A percentile compares a stretch with the other conserved stretches of the same genome.
These are phyloP conservation scores for Alternaria panax DNA, from an alignment of 2,329 filamentous ascomycete species.

Conservation along the genomic window DNA sequence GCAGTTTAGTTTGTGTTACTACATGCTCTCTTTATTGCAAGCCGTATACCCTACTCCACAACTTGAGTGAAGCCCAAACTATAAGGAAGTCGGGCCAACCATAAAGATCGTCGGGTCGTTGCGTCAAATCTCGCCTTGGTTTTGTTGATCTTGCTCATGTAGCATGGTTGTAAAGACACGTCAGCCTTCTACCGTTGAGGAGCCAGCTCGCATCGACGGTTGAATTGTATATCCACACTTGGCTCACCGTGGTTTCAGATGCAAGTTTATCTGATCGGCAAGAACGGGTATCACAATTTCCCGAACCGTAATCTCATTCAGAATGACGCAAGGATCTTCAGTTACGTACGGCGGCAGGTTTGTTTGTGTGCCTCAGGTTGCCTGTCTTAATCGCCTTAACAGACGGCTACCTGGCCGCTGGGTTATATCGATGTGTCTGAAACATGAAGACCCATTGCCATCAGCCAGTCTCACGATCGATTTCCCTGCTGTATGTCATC, in stretches of 20 bases:
- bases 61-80: neutral
- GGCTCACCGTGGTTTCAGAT: slow-evolving; percentile 10
- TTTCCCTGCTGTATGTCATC: neutral
- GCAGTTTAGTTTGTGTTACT: neutral
- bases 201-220: neutral
- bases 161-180: neutral
- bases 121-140: neutral
- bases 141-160: neutral
- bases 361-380: neutral
- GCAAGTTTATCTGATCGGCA: slow-evolving; percentile 7
- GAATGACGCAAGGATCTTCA: slow-evolving; percentile 3
- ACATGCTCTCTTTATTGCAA: neutral
- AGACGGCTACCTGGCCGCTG: slow-evolving; percentile 5
- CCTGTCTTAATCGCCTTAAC: neutral
- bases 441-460: slow-evolving; percentile 3
- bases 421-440: slow-evolving; percentile 7
- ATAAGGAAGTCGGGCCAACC: neutral
- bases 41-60: neutral
- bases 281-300: slow-evolving; percentile 12
- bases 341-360: neutral
- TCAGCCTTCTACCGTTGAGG: slow-evolving; percentile 5
- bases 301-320: neutral
- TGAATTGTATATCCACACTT: slow-evolving; percentile 5
- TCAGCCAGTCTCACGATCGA: neutral
- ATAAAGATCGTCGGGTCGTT: neutral